A percentile compares a stretch with the other conserved stretches of the same genome.
Evolutionary conservation across 2,329 filamentous ascomycete species (phyloP).

Genomic region (Ophiostoma tasmaniense): DNA sequence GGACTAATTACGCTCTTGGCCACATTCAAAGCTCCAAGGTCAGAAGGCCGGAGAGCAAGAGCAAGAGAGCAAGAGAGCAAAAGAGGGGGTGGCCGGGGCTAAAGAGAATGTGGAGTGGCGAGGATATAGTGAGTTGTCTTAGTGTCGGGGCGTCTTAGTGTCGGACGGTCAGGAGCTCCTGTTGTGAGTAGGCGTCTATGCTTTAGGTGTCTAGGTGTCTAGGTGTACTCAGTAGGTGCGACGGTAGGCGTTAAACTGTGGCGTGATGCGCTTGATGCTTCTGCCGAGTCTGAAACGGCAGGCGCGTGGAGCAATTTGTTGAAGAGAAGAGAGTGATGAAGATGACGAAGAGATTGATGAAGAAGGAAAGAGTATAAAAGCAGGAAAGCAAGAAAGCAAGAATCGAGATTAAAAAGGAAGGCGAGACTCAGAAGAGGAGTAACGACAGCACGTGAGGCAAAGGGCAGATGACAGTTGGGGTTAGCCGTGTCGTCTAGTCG

Average conservation of each 20-base stretch:
- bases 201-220: neutral
- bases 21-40: slow-evolving; percentile 15
- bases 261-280: slow-evolving; percentile 11
- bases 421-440: neutral
- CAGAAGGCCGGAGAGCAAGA: neutral
- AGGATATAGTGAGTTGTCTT: neutral
- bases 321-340: too few species aligned
- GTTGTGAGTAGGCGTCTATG: neutral
- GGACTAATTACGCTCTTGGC: slow-evolving; percentile 5
- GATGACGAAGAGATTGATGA: neutral
- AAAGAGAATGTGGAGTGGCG: slow-evolving; percentile 2
- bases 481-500: neutral
- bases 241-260: slow-evolving; percentile 6
- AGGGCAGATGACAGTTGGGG: slow-evolving; percentile 3
- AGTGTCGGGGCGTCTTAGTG: neutral
- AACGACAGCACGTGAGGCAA: slow-evolving; percentile 3
- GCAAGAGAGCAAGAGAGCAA: neutral
- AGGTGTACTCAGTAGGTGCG: neutral
- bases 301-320: neutral
- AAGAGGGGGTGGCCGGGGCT: slow-evolving; percentile 9
- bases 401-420: neutral
- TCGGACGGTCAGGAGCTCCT: neutral
- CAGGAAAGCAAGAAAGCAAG: neutral
- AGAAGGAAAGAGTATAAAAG: neutral
- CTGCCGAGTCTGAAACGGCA: slow-evolving; percentile 13